Conservation (phyloP, 176 grass and related monocot species). For the Elymus sibiricus region DNA sequence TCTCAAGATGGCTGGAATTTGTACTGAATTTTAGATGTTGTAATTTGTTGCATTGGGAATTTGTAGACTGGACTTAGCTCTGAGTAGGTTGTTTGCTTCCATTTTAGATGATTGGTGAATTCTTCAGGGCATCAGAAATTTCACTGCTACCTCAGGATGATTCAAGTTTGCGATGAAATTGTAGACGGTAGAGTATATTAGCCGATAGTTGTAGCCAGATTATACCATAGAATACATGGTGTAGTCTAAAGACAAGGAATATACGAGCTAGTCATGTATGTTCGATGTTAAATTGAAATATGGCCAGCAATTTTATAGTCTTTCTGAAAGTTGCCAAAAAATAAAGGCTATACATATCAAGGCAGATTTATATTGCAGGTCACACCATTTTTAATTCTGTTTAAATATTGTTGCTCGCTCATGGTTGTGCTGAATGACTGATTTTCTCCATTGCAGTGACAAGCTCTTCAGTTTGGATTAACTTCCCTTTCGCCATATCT, state of each 20-base stretch:
- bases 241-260: neutral
- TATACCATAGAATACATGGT: neutral
- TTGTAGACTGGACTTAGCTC: neutral
- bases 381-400: neutral
- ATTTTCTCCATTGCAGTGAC: slow-evolving; percentile 68
- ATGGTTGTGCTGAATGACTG: neutral
- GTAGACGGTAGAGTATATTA: neutral
- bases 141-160: neutral
- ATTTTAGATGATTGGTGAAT: neutral
- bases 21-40: no score
- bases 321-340: neutral
- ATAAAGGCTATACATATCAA: neutral
- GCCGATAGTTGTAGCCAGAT: neutral
- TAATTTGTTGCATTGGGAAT: slow-evolving; percentile 1
- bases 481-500: slow-evolving; percentile 71
- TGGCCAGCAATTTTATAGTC: neutral
- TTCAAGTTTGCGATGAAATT: neutral
- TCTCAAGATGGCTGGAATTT: neutral
- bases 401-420: neutral
- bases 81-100: neutral
- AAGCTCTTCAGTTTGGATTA: slow-evolving; percentile 96
- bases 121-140: neutral
- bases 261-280: neutral
- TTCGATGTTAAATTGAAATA: neutral
- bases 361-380: neutral